Conservation (phyloP, 768 basidiomycete species). For the Nevesoporus exiguus region DNA sequence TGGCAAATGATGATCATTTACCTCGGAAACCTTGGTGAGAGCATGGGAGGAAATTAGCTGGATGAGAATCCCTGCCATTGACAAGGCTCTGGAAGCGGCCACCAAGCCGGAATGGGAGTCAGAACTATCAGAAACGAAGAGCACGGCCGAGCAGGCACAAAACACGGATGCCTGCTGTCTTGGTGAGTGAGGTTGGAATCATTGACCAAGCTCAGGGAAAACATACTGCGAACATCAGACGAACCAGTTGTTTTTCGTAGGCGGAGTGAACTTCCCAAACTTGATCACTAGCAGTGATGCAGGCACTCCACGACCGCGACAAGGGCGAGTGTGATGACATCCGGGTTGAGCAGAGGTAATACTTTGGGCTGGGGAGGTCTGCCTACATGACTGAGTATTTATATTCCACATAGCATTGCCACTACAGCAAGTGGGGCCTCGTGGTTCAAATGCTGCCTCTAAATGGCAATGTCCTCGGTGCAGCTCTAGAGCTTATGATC, state of each 20-base stretch:
- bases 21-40: not conserved
- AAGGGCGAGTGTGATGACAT: too few species aligned
- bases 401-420: too few species aligned
- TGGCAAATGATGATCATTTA: not conserved
- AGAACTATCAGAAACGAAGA: not conserved
- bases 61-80: not conserved
- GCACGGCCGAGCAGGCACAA: not conserved
- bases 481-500: too few species aligned
- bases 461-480: too few species aligned
- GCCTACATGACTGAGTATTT: too few species aligned
- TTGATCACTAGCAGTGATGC: too few species aligned
- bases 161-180: not conserved
- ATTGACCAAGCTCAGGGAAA: not conserved
- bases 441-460: too few species aligned
- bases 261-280: not conserved
- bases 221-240: not conserved
- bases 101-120: not conserved
- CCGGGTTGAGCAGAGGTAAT: too few species aligned
- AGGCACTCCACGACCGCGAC: too few species aligned
- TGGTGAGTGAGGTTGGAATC: not conserved
- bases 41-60: not conserved
- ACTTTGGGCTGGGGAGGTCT: too few species aligned
- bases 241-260: not conserved
- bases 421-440: too few species aligned
- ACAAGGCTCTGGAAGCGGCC: not conserved